These are phyloP conservation scores for Fusarium chlamydosporum DNA, from an alignment of 2,329 filamentous ascomycete genomes.

Conservation along the genomic window DNA sequence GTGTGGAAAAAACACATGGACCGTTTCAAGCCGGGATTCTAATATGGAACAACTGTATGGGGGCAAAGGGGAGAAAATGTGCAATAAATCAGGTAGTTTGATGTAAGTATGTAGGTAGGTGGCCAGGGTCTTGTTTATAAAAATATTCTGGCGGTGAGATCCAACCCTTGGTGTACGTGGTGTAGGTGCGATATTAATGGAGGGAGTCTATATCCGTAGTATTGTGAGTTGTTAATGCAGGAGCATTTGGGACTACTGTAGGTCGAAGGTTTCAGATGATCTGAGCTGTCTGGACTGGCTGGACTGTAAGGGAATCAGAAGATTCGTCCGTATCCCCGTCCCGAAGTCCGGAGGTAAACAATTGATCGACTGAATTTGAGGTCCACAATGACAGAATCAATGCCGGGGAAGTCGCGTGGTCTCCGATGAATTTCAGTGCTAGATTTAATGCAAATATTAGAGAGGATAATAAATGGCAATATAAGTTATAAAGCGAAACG, in stretches of 20 bases:
- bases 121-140: conserved; percentile 22
- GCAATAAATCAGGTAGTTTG: conserved; percentile 31
- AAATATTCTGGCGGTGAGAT: conserved; percentile 31
- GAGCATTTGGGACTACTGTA: conserved; percentile 31
- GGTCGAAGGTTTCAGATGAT: conserved; percentile 31
- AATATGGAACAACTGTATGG: conserved; percentile 27
- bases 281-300: conserved; percentile 21
- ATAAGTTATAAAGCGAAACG: conserved; percentile 9
- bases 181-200: conserved; percentile 27
- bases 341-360: conserved; percentile 13
- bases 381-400: conserved; percentile 30
- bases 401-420: conserved; percentile 35
- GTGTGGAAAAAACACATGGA: conserved; percentile 22
- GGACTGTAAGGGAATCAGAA: conserved; percentile 3
- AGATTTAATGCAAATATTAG: conserved; percentile 14
- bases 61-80: conserved; percentile 16
- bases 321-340: conserved; percentile 25
- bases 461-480: conserved; percentile 7
- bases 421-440: conserved; percentile 24
- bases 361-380: conserved; percentile 6
- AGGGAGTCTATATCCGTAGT: conserved; percentile 28
- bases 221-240: conserved; percentile 41
- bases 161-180: conserved; percentile 11
- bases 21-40: conserved; percentile 34
- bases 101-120: conserved; percentile 28